Base-by-base conservation (phyloP, 352 stramenopile genomes). In the Pythium aristosporum region DNA sequence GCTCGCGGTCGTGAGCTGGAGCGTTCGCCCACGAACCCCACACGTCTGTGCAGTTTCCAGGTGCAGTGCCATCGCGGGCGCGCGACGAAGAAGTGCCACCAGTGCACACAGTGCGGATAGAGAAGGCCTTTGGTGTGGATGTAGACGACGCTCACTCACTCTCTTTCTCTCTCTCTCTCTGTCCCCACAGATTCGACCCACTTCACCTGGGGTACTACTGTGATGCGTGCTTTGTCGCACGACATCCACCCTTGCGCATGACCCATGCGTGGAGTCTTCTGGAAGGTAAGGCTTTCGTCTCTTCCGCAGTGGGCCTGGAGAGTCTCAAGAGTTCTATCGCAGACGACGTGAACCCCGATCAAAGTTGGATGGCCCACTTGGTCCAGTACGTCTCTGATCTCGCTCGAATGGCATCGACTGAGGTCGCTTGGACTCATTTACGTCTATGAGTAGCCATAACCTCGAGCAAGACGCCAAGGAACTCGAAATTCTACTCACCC, bases 51-150 rank as follows among this genome's bases (percentile, higher is more conserved):
- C 36, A 87, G 75, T 49, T 89, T 89, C 36, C 70, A 86, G 49
- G 65, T 89, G 20, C 51, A 69, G 4, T 91, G 85, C 55, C 72
- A 61, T 30, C 61, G 61, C 7, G 79, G 57, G 4, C 23, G 70
- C 10, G 85, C 82, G 18, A 91, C 80, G 8, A 87, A 76, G 43
- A 82, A 87, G 39, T 93, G 85, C 46, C 76, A 83, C 37, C 80
- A 73, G 54, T 93, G 85, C 56, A 62, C 74, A 56, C 87, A 89
- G 85, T 91, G 37, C 30, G 50, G 20, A 51, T 30, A 30, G 25
- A 30, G 3, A 5, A 5, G 25, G 25, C 25, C 5, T 5, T 30
- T 30, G n/a, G 5, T 30, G 25, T 5, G 25, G 25, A 30, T 30
- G 25, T 5, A 30, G 0, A 30, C 25, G 5, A 30, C 25, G 5